Base-by-base conservation (phyloP, 2,329 filamentous ascomycete genomes). In the Esteya vermicola region DNA sequence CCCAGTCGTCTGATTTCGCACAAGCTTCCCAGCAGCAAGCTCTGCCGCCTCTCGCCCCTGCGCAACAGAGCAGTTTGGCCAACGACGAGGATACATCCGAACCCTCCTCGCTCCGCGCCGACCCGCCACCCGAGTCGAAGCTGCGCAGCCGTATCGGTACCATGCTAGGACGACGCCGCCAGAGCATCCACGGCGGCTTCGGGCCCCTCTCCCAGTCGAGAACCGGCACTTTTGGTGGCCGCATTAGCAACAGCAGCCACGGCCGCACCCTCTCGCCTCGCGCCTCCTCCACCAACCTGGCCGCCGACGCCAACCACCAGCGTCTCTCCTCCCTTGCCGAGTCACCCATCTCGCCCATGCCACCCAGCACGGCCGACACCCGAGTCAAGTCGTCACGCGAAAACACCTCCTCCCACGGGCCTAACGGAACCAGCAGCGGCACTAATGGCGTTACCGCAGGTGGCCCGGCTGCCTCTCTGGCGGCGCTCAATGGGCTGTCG, bases 81-180 rank as follows among this genome's bases (percentile, higher is more conserved):
- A 53, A 51, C 16, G 53, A 57, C 14, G 57, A 61, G 8, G 63
- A 66, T 41, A 53, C 57, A 33, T 56, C 55, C 19, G 66, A 70
- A 26, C 63, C 68, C 46, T 67, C 63, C 46, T 67, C 63, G 2
- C 57, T 45, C 38, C 54, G 50, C 46, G 62, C 56, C 54, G 66
- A 62, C 48, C 53, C 54, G 1, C 59, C 62, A 46, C n/a, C 47
- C 57, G 72, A 75, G 50, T 72, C 71, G 41, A 75, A 70, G 49
- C 52, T 77, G 32, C 67, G 76, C 35, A 74, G 72, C 50, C 70
- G 78, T 41, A 67, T 85, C 39, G 79, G 80, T 14, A 84, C 79
- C 12, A 78, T 84, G 63, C 68, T 84, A 33, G 70, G 73, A 22
- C 67, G 76, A 19, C 63, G 76, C 43, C 67, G 78, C 30, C 76